Evolutionary conservation across 768 basidiomycete species (phyloP), one percentile per base, ranked within the genome.

Genomic region (Boletales sp.): DNA sequence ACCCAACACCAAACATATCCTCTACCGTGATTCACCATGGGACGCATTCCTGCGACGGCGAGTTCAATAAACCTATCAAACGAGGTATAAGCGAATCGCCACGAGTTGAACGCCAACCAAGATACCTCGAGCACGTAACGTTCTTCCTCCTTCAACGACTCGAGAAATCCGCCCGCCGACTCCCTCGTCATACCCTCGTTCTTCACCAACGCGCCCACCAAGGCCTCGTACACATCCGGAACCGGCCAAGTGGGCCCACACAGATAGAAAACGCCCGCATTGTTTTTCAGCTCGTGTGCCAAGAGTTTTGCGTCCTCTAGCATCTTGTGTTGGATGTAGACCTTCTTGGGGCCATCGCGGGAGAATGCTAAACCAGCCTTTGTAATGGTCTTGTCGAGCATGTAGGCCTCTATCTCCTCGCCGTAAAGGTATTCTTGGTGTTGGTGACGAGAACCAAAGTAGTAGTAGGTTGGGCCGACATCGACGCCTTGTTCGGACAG

Each of bases 201-300:
- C 64, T 83, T 82, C 25, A 78, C 79, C 54, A 97, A 72, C 3
- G 92, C 88, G 17, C 82, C 82, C 18, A 94, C 86, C 43, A 99
- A 76, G 0, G 96, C 90, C 69, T 95, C 87, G 61, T 90, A 95
- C 6, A 99, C 93, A 62, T 98, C 96, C 2, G 96, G 94, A 18
- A 98, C 95, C n/a, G 96, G 96, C 95, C 94, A 96, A 25, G 95
- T 98, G 34, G 95, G 96, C 25, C 95, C 95, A 67, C 96, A 97
- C 40, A 99, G 76, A 70, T 97, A 98, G 74, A 99, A 99, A 41
- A 84, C 89, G 31, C 91, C 93, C 37, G 79, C 61, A 54, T 84
- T 79, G 49, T 83, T 75, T 59, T 84, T 74, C 48, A 98, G 71
- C 81, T 90, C 84, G 54, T 79, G 71, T 40, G 84, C 85, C 21